Evolutionary conservation across 2,329 filamentous ascomycete genomes (phyloP).

Genomic region (Cladobotryum protrusum): DNA sequence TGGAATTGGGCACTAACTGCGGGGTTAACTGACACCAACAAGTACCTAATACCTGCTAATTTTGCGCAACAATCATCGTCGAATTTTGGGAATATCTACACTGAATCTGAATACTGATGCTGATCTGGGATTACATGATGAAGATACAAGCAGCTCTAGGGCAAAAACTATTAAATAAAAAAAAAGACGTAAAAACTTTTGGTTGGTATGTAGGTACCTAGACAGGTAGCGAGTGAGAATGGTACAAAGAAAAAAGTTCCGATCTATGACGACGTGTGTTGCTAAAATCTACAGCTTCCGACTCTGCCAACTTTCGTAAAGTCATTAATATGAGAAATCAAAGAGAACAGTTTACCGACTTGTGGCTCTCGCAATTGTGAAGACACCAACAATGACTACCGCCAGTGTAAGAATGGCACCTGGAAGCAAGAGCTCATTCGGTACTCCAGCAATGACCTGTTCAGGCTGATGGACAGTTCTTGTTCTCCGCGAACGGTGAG

Average conservation of each 20-base stretch:
- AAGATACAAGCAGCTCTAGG: too few relatives aligned
- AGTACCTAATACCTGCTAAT: background rate
- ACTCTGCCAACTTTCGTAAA: constrained; percentile 25
- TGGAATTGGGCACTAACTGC: too few relatives aligned
- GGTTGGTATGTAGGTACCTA: too few relatives aligned
- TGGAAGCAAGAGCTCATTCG: constrained; percentile 87
- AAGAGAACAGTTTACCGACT: constrained; percentile 37
- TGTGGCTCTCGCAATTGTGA: constrained; percentile 70
- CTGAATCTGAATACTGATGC: too few relatives aligned
- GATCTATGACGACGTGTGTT: constrained; percentile 12
- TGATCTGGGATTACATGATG: too few relatives aligned
- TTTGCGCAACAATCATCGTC: too few relatives aligned
- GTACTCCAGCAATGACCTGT: constrained; percentile 82
- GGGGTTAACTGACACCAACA: too few relatives aligned
- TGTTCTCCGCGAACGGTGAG: constrained; percentile 39
- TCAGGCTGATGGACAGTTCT: constrained; percentile 48
- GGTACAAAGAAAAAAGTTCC: background rate
- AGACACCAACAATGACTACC: constrained; percentile 88
- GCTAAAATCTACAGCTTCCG: constrained; percentile 12
- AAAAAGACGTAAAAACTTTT: too few relatives aligned
- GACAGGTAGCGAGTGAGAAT: too few relatives aligned
- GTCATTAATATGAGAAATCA: constrained; percentile 23
- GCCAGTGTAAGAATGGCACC: constrained; percentile 94
- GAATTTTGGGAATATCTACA: too few relatives aligned
- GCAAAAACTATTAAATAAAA: too few relatives aligned